These are phyloP conservation scores for Metarhizium album DNA, from an alignment of 2,329 filamentous ascomycete genomes.

Conservation along the genomic window DNA sequence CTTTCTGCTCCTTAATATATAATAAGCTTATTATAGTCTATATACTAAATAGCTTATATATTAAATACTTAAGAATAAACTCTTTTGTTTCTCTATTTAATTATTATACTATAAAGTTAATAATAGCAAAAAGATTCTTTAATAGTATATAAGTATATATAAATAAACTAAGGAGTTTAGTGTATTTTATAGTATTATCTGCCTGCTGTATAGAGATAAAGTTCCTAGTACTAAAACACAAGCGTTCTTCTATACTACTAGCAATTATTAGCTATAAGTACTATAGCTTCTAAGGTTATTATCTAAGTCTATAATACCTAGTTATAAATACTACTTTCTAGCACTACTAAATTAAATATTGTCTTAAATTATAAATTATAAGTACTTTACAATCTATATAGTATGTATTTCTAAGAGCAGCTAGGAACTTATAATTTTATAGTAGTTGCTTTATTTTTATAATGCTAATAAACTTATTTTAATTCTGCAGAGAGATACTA, in stretches of 20 bases:
- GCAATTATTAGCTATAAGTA: too few species aligned
- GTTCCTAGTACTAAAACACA: too few species aligned
- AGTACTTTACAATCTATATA: too few species aligned
- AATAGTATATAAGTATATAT: neutral
- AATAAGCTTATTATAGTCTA: slow-evolving; percentile 1
- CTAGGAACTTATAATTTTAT: too few species aligned
- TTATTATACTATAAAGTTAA: neutral
- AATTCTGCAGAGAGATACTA: too few species aligned
- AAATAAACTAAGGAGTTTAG: neutral
- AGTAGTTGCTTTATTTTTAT: too few species aligned
- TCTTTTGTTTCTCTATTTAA: neutral
- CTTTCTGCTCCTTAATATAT: neutral
- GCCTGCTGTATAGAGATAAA: too few species aligned
- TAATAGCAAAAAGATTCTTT: neutral
- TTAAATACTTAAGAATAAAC: neutral
- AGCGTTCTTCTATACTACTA: too few species aligned
- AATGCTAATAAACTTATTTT: too few species aligned
- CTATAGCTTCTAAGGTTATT: neutral
- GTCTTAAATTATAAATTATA: neutral
- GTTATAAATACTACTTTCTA: neutral
- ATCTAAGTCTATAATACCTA: neutral
- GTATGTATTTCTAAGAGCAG: too few species aligned
- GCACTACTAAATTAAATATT: neutral
- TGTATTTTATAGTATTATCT: too few species aligned
- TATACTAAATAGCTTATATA: neutral